Conservation (phyloP, 495 filamentous ascomycete genomes). For the Hamigera avellanea region DNA sequence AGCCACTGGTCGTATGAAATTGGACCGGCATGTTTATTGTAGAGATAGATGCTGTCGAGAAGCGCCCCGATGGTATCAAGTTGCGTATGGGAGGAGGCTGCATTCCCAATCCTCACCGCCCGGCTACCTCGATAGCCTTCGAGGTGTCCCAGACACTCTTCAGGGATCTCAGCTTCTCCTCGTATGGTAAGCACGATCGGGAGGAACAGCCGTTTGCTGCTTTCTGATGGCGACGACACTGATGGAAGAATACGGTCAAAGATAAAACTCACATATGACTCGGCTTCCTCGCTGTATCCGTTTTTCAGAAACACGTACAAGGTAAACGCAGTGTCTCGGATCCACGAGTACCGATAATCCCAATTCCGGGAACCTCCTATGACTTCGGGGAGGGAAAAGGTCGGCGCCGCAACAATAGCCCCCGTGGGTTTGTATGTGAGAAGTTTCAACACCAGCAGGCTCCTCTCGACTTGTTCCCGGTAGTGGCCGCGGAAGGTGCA, state of each 20-base stretch:
- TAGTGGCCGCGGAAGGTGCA: conserved; percentile 59
- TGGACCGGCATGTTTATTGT: conserved; percentile 67
- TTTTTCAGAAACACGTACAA: conserved; percentile 65
- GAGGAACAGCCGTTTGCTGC: conserved; percentile 33
- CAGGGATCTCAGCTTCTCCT: conserved; percentile 60
- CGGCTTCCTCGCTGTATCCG: conserved; percentile 61
- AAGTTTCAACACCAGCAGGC: conserved; percentile 59
- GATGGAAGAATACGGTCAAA: conserved; percentile 47
- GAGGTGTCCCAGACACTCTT: conserved; percentile 51
- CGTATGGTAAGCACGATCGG: conserved; percentile 74
- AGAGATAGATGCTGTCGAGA: conserved; percentile 63
- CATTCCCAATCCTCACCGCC: conserved; percentile 65
- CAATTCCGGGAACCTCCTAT: conserved; percentile 63
- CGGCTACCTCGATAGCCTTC: conserved; percentile 55
- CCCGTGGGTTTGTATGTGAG: conserved; percentile 55
- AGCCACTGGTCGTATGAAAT: conserved; percentile 63
- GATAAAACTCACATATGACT: conserved; percentile 65
- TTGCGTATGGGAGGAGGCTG: conserved; percentile 60
- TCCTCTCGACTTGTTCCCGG: conserved; percentile 54
- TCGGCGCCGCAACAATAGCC: conserved; percentile 43
- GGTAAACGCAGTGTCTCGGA: conserved; percentile 62
- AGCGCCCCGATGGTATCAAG: conserved; percentile 69
- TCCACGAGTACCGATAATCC: conserved; percentile 69
- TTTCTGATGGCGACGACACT: conserved; percentile 23
- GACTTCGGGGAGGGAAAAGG: conserved; percentile 62